These are phyloP conservation scores for Penstemon eatonii DNA, from an alignment of 257 asterid species.

Conservation along the genomic window DNA sequence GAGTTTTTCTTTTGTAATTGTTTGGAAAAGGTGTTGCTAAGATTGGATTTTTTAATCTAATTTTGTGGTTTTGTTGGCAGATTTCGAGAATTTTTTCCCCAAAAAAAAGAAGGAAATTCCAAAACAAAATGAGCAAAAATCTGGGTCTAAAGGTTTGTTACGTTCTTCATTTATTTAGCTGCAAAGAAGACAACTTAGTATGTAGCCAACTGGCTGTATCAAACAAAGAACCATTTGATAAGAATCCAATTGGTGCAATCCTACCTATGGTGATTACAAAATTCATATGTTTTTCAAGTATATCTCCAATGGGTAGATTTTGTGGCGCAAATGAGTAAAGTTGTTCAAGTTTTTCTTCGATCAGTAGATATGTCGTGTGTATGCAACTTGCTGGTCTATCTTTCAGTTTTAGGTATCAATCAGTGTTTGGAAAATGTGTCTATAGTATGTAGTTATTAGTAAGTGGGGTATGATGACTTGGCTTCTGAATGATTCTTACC, in stretches of 20 bases:
- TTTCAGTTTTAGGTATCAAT: background rate
- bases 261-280: background rate
- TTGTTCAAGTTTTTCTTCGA: background rate
- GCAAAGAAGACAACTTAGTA: background rate
- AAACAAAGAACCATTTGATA: background rate
- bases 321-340: background rate
- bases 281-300: background rate
- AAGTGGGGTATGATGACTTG: background rate
- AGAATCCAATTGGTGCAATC: background rate
- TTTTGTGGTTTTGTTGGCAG: slow-evolving; percentile 35
- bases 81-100: slow-evolving; percentile 60
- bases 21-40: background rate
- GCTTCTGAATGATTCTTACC: background rate
- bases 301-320: slow-evolving; percentile 3
- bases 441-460: background rate
- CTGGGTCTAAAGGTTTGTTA: slow-evolving; percentile 61
- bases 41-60: background rate
- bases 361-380: background rate
- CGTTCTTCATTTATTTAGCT: slow-evolving; percentile 12
- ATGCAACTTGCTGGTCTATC: slow-evolving; percentile 7
- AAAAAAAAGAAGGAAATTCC: slow-evolving; percentile 58
- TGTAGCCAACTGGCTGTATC: background rate
- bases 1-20: background rate
- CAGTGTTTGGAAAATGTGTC: slow-evolving; percentile 4
- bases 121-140: slow-evolving; percentile 50